Evolutionary conservation across 192 early-diverging fungal species (phyloP), one percentile per base, ranked within the genome.

Genomic region (Backusella westeae): DNA sequence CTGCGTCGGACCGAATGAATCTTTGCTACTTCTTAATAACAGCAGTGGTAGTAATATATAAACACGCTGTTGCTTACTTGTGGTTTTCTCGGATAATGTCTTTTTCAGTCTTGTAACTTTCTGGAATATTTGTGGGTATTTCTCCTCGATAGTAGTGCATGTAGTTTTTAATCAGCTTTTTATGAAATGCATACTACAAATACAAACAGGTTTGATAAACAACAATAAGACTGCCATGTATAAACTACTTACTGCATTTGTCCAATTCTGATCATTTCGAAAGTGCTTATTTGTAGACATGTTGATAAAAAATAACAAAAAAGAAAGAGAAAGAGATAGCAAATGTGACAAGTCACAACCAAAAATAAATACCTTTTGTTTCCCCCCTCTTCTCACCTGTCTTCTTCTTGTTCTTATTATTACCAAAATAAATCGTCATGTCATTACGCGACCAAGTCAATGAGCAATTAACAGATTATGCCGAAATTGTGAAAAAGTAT

Each of bases 81-180:
- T 94, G 93, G 53, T 93, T 87, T 75, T 89, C 85, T 17, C 85
- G 81, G n/a, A 94, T 77, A 46, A 94, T 88, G n/a, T 94, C 92
- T 8, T 85, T 59, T 72, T 94, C 93, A 0, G 89, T 88, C 56
- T 86, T 87, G 8, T 69, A 77, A 8, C 17, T 49, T 38, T 14
- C 26, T 42, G 56, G 56, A 49, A 21, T 65, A 29, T 65, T 68
- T 2, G 17, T 36, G 10, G 34, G 26, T 15, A 7, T 26, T 42
- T 72, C 68, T 10, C 15, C 65, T 3, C 65, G 59, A n/a, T 53
- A 89, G 59, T 85, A 85, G 19, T 69, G 76, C 34, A 83, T 44
- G 78, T 93, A 93, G 41, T 87, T 85, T 34, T 82, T 77, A 66
- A 94, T 88, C 71, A 91, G 78, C 34, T 82, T 77, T 75, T 90